Conservation (phyloP, 2,329 filamentous ascomycete genomes). For the Claviceps maximensis region DNA sequence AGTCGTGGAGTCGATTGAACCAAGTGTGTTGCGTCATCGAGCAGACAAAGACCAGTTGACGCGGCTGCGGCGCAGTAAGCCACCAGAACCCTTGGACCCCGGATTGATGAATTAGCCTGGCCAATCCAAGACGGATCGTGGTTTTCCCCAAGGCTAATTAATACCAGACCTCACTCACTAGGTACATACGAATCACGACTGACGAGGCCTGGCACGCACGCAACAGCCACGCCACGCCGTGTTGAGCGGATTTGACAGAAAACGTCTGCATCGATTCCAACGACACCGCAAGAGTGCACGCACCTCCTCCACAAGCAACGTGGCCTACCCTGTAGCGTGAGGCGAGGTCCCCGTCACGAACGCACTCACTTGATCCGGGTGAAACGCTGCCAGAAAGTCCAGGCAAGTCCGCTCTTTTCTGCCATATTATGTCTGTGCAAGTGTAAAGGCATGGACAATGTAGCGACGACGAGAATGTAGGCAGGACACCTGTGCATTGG, state of each 20-base stretch:
- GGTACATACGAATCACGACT: too few species aligned
- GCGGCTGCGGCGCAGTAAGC: not conserved
- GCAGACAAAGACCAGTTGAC: not conserved
- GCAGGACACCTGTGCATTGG: too few species aligned
- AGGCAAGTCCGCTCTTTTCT: too few species aligned
- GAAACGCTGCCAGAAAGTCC: not conserved
- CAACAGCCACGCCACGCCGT: not conserved
- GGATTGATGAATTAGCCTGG: not conserved
- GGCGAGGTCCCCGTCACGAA: not conserved
- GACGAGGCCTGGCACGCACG: too few species aligned
- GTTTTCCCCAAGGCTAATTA: too few species aligned
- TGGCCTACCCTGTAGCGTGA: not conserved
- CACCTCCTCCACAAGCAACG: not conserved
- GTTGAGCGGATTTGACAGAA: not conserved
- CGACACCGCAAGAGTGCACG: too few species aligned
- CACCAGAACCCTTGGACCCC: not conserved
- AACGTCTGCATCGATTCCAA: too few species aligned
- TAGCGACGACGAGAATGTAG: too few species aligned
- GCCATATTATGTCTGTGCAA: too few species aligned
- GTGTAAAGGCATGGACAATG: too few species aligned
- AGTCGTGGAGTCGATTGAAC: not conserved
- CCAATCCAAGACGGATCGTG: not conserved
- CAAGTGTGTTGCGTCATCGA: conserved; percentile 5
- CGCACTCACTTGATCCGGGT: not conserved
- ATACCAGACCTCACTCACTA: too few species aligned